Evolutionary conservation across 2,329 filamentous ascomycete genomes (phyloP), one percentile per base, ranked within the genome.

Genomic region (Blastomyces gilchristii): DNA sequence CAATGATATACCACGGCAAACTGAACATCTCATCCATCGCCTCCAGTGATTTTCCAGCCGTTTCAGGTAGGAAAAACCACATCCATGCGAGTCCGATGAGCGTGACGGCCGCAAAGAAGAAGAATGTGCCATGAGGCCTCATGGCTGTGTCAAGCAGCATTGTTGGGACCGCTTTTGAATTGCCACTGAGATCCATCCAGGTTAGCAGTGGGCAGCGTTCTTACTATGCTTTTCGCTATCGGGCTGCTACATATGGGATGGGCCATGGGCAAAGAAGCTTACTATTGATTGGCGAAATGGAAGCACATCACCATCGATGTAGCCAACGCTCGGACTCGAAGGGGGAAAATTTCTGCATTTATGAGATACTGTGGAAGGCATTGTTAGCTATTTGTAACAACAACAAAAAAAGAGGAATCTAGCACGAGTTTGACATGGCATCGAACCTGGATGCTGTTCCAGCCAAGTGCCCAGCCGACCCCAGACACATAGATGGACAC

Each of bases 51-150:
- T 75, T 75, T n/a, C 86, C 86, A 1, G 82, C 82, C 0, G 87
- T 89, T 78, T 91, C 88, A 0, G 87, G 88, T 1, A 91, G 81
- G 64, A 83, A 86, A 74, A 89, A 81, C 80, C 81, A 88, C 11
- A 87, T 87, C 85, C 87, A 90, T 6, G 81, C 43, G 3, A 86
- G 81, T 14, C 88, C 87, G 12, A 90, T 54, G 0, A 87, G 68
- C 0, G 88, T 90, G n/a, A 90, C 79, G 3, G 79, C 83, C 0
- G 83, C 80, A 73, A 91, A 91, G 76, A 87, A 88, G 81, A 87
- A 86, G 77, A 91, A 91, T 0, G 88, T 91, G 0, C 89, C 89
- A 56, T 80, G 82, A 2, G 76, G 76, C 0, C 75, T 78, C 70
- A 83, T 76, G 28, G 69, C 69, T 49, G 69, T 65, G 4, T 69